Percentiles rank a stretch among this genome's conserved stretches.
Conservation (phyloP, 192 early-diverging fungal species). For the Coemansia sp. region DNA sequence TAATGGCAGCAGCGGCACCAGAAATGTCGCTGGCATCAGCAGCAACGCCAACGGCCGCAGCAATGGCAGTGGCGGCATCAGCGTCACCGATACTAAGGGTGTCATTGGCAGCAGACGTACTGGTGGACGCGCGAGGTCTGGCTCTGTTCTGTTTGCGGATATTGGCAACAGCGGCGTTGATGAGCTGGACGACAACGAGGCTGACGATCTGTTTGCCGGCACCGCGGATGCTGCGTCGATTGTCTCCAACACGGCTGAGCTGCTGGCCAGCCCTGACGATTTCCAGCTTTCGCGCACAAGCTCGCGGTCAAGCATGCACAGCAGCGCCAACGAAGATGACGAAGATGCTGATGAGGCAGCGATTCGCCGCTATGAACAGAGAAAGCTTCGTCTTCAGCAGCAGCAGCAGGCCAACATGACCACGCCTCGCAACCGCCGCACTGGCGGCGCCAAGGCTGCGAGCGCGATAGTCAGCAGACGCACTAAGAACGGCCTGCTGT, state of each 20-base stretch:
- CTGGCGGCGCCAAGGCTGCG: not conserved
- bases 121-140: not conserved
- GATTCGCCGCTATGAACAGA: slow-evolving; percentile 39
- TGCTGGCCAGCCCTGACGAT: not conserved
- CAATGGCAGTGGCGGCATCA: not conserved
- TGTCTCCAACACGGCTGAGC: not conserved
- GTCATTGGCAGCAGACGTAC: not conserved
- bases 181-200: not conserved
- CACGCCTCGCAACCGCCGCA: slow-evolving; percentile 17
- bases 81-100: too few relatives aligned
- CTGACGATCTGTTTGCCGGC: not conserved
- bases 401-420: slow-evolving; percentile 26
- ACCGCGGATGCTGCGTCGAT: not conserved
- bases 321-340: not conserved
- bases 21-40: not conserved
- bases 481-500: slow-evolving; percentile 17
- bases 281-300: slow-evolving; percentile 10
- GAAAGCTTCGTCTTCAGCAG: slow-evolving; percentile 35
- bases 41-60: not conserved
- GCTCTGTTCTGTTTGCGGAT: not conserved
- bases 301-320: slow-evolving; percentile 30
- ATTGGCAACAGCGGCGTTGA: not conserved
- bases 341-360: slow-evolving; percentile 34
- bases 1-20: not conserved
- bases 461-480: not conserved